Base-by-base conservation (phyloP, 306 rosid genomes). In the Betula pendula region DNA sequence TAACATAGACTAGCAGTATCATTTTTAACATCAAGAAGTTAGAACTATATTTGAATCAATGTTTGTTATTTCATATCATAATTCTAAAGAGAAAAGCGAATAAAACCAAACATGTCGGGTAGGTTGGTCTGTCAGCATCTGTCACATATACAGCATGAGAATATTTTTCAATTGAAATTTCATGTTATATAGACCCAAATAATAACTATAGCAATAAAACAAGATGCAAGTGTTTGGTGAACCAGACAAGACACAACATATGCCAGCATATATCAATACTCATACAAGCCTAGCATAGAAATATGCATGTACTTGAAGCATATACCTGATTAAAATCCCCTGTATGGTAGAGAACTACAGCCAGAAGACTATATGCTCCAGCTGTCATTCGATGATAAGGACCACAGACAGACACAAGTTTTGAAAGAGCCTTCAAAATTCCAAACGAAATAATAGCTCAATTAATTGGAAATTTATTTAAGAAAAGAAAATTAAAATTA, bases 321-420 rank as follows among this genome's bases (percentile, higher is more conserved):
- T 71, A 74, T 27, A 89, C 98, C 96, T 95, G 98, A 88, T 95
- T 95, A 73, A 95, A 95, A 82, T 95, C 98, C 62, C 98, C 98
- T 16, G 98, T 95, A 79, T 95, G 98, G 84, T 95, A 92, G 73
- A 95, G 82, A 63, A 95, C 98, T 73, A 95, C 98, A 55, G 98
- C 98, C 78, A 95, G 87, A 72, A 95, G 98, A 83, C 98, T 95
- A 73, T 95, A 95, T 59, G 98, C 98, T 74, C 98, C 98, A 3
- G 98, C 98, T 50, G 98, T 95, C 98, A 95, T 95, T 90, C 97
- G 87, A 83, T 95, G 97, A 79, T 90, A 92, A 7, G 98, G 97
- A 69, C 98, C 98, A 40, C 98, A 95, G 12, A 95, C 98, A 15
- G 88, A 83, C 65, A 92, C 97, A 44, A 95, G 92, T 77, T 95